phyloP scores from a whole-genome alignment of 345 rosid species.

The Acer negundo region DNA sequence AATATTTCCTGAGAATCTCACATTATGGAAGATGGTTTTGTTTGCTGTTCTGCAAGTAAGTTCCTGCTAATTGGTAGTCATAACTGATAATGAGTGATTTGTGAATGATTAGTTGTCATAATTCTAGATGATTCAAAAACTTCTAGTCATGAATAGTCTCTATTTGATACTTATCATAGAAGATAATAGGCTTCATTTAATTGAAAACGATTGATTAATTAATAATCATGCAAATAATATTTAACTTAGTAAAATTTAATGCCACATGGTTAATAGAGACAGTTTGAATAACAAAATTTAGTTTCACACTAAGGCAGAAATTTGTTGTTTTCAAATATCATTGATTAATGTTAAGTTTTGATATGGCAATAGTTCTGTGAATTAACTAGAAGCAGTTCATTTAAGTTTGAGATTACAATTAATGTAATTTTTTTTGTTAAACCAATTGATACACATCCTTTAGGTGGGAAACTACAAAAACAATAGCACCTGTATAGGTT shows the following conservation, averaged over 20 bases:
- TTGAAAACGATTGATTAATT: background rate
- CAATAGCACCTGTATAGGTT: background rate
- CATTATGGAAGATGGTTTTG: slow-evolving; percentile 3
- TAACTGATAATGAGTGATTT: background rate
- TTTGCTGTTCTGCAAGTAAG: background rate
- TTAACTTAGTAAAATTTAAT: background rate
- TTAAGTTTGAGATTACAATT: background rate
- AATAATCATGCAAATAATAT: background rate
- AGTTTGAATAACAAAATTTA: background rate
- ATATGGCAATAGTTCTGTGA: background rate
- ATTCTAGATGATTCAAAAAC: slow-evolving; percentile 3
- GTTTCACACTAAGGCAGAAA: background rate
- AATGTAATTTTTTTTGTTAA: background rate
- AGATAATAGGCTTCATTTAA: background rate
- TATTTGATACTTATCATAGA: background rate
- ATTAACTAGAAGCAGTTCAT: background rate
- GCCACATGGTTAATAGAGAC: background rate
- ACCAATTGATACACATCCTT: background rate
- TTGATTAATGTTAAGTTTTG: background rate
- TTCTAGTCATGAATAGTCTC: background rate
- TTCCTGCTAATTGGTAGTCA: background rate
- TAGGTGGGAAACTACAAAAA: background rate
- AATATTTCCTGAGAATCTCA: background rate
- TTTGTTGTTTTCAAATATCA: background rate
- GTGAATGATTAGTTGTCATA: slow-evolving; percentile 1